A percentile compares a stretch with the other conserved stretches of the same genome.
phyloP scores from a whole-genome alignment of 1,284 basidiomycete genomes.

The Afroboletus lepidellus region DNA sequence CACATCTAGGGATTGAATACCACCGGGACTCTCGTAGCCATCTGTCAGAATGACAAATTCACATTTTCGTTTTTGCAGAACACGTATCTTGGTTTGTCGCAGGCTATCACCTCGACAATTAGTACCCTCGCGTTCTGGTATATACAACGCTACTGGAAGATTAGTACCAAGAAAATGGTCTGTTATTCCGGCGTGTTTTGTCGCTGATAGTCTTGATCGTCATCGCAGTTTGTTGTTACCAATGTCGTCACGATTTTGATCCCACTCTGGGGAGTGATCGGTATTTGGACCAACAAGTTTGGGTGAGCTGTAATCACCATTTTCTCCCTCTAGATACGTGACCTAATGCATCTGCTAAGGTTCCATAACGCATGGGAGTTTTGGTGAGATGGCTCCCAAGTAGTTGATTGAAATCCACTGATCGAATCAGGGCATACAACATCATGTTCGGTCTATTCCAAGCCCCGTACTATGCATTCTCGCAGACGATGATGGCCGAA shows the following conservation, averaged over 20 bases:
- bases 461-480: constrained; percentile 84
- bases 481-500: constrained; percentile 87
- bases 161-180: constrained; percentile 77
- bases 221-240: constrained; percentile 64
- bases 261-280: constrained; percentile 87
- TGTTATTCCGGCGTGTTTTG: not conserved
- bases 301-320: constrained; percentile 49
- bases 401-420: not conserved
- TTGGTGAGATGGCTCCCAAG: constrained; percentile 45
- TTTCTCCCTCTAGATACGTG: too few species aligned
- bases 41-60: constrained; percentile 79
- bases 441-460: constrained; percentile 53
- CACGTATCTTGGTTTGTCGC: constrained; percentile 74
- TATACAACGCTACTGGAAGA: constrained; percentile 74
- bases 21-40: constrained; percentile 71
- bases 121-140: constrained; percentile 80
- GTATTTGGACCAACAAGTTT: constrained; percentile 74
- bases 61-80: constrained; percentile 70
- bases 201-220: not conserved
- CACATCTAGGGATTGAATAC: constrained; percentile 66
- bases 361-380: constrained; percentile 87
- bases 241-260: constrained; percentile 77
- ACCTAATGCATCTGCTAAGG: constrained; percentile 35
- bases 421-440: constrained; percentile 27
- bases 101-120: constrained; percentile 69